A percentile compares a stretch with the other conserved stretches of the same genome.
These are phyloP conservation scores for Poterioochromonas sp. DNA, from an alignment of 352 stramenopile genomes.

Conservation along the genomic window DNA sequence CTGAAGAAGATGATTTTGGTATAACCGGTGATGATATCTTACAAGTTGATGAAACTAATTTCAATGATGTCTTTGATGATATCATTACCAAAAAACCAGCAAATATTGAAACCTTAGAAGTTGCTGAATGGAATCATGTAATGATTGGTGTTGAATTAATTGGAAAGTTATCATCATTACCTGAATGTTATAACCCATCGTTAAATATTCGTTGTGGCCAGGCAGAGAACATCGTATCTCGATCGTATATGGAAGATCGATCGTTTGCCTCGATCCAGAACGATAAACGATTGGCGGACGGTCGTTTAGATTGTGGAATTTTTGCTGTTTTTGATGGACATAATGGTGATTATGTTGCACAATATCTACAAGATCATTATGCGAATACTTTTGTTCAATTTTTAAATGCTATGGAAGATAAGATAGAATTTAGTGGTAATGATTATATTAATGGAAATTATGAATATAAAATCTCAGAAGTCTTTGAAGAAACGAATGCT, in stretches of 20 bases:
- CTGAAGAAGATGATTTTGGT: conserved; percentile 10
- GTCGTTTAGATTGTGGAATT: background rate
- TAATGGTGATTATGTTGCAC: background rate
- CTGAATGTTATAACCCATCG: background rate
- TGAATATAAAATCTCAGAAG: background rate
- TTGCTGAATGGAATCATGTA: background rate
- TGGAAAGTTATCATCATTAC: background rate
- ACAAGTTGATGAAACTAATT: background rate
- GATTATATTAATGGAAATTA: background rate
- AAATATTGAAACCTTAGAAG: background rate
- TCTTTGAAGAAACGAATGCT: conserved; percentile 23
- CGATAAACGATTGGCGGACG: background rate
- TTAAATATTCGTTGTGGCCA: background rate
- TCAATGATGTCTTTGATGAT: background rate
- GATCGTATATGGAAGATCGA: conserved; percentile 14
- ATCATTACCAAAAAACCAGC: background rate
- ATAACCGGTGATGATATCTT: background rate
- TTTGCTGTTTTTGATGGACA: conserved; percentile 29
- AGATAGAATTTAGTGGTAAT: background rate
- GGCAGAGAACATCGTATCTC: background rate
- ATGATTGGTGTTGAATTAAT: background rate
- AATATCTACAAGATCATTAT: conserved; percentile 3
- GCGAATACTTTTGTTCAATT: background rate
- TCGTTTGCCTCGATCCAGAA: background rate
- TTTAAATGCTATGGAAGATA: background rate